Evolutionary conservation across 129 eudicot genomes (phyloP).

Genomic region (Flaveria brownii): DNA sequence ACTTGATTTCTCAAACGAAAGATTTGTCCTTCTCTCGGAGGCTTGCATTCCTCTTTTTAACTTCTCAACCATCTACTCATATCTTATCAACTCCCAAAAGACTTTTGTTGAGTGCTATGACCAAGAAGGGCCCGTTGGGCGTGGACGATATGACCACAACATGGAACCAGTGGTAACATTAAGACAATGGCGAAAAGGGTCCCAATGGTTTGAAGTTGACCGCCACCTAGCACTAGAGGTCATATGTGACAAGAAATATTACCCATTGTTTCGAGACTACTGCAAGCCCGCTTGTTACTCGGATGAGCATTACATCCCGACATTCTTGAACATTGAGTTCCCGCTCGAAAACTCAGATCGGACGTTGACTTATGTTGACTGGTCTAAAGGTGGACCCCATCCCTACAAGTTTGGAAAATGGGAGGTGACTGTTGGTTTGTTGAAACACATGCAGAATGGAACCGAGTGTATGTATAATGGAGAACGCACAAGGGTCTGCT

Average conservation of each 20-base stretch:
- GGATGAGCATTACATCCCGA: slow-evolving; percentile 78
- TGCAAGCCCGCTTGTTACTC: slow-evolving; percentile 75
- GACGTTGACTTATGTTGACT: slow-evolving; percentile 76
- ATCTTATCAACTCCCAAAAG: slow-evolving; percentile 48
- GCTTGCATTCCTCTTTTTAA: slow-evolving; percentile 75
- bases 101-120: slow-evolving; percentile 68
- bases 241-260: slow-evolving; percentile 47
- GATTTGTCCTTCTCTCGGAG: slow-evolving; percentile 71
- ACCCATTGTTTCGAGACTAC: slow-evolving; percentile 40
- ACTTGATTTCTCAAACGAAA: slow-evolving; percentile 61
- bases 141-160: slow-evolving; percentile 51
- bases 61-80: slow-evolving; percentile 55
- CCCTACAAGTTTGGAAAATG: slow-evolving; percentile 49
- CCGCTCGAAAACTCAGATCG: slow-evolving; percentile 47
- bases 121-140: slow-evolving; percentile 54
- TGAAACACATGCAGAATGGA: slow-evolving; percentile 51
- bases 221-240: slow-evolving; percentile 65
- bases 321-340: slow-evolving; percentile 45
- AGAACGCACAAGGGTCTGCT: slow-evolving; percentile 46
- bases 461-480: slow-evolving; percentile 63
- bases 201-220: slow-evolving; percentile 75
- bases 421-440: slow-evolving; percentile 41
- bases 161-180: slow-evolving; percentile 49
- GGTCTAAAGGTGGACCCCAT: slow-evolving; percentile 87
- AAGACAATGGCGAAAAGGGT: slow-evolving; percentile 70